phyloP scores from a whole-genome alignment of 2,329 filamentous ascomycete species.

The Fusarium nematophilum region DNA sequence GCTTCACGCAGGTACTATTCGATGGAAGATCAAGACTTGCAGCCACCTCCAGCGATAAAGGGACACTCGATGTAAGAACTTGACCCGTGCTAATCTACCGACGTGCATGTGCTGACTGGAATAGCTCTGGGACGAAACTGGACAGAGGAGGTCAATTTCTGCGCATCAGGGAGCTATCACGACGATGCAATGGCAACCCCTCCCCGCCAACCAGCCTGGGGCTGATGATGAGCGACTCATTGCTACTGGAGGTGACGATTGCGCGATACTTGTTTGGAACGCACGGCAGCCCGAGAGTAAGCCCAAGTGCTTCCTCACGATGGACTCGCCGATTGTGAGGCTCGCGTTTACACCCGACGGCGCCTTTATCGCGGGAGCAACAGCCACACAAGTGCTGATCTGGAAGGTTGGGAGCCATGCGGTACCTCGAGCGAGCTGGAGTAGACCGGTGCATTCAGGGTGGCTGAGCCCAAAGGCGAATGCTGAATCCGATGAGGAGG shows the following conservation, averaged over 20 bases:
- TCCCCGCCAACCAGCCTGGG: conserved; percentile 50
- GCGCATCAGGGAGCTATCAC: conserved; percentile 70
- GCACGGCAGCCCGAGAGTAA: conserved; percentile 65
- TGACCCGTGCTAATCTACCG: neutral
- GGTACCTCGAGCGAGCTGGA: conserved; percentile 71
- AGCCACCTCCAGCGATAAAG: conserved; percentile 70
- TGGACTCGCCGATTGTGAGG: conserved; percentile 67
- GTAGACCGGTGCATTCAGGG: conserved; percentile 63
- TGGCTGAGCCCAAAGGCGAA: conserved; percentile 69
- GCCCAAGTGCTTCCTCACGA: conserved; percentile 69
- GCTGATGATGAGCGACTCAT: conserved; percentile 65
- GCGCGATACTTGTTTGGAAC: conserved; percentile 72
- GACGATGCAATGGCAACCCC: conserved; percentile 70
- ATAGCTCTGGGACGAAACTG: conserved; percentile 66
- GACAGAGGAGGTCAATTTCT: conserved; percentile 65
- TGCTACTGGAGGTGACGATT: conserved; percentile 72
- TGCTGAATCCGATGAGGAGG: conserved; percentile 66
- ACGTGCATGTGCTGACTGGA: conserved; percentile 27
- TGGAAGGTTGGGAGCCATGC: conserved; percentile 72
- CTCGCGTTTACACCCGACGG: conserved; percentile 73
- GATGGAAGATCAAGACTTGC: conserved; percentile 64
- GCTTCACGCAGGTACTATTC: conserved; percentile 66
- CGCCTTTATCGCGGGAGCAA: conserved; percentile 71
- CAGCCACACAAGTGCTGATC: conserved; percentile 68
- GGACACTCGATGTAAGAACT: conserved; percentile 68